Percentiles rank a stretch among this genome's conserved stretches.
Evolutionary conservation across 2,329 filamentous ascomycete species (phyloP).

Genomic region (Aspergillus sp.): DNA sequence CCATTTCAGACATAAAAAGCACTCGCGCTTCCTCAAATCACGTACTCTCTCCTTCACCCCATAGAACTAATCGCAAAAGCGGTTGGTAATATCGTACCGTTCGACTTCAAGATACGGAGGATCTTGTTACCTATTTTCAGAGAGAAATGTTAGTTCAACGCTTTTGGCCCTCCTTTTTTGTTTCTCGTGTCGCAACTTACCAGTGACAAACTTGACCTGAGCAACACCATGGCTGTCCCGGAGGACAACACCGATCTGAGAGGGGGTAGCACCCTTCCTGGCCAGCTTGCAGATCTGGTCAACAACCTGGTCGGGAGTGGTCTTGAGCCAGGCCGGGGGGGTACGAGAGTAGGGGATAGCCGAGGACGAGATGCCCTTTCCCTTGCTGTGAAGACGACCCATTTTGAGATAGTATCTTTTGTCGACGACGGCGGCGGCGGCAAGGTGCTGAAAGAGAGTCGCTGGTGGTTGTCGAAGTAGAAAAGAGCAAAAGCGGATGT

Average conservation of each 20-base stretch:
- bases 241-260: constrained; percentile 97
- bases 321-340: constrained; percentile 94
- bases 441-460: too few relatives aligned
- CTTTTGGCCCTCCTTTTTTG: not conserved
- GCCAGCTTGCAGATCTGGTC: constrained; percentile 99
- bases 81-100: constrained; percentile 58
- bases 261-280: constrained; percentile 96
- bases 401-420: constrained; percentile 15
- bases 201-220: constrained; percentile 95
- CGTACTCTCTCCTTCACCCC: constrained; percentile 16
- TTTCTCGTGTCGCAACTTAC: constrained; percentile 46
- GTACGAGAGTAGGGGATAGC: constrained; percentile 95
- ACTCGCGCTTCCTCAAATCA: not conserved
- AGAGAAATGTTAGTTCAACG: constrained; percentile 33
- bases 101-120: constrained; percentile 95
- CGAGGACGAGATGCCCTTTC: constrained; percentile 96
- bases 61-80: constrained; percentile 10
- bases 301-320: constrained; percentile 94
- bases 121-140: constrained; percentile 83
- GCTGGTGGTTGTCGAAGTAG: constrained; percentile 2
- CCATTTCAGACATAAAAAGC: not conserved
- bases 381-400: constrained; percentile 94
- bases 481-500: constrained; percentile 7
- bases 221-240: constrained; percentile 97
- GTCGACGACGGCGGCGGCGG: constrained; percentile 15